Evolutionary conservation across 768 basidiomycete genomes (phyloP), one percentile per base, ranked within the genome.

Genomic region (Tricholoma saponaceum): DNA sequence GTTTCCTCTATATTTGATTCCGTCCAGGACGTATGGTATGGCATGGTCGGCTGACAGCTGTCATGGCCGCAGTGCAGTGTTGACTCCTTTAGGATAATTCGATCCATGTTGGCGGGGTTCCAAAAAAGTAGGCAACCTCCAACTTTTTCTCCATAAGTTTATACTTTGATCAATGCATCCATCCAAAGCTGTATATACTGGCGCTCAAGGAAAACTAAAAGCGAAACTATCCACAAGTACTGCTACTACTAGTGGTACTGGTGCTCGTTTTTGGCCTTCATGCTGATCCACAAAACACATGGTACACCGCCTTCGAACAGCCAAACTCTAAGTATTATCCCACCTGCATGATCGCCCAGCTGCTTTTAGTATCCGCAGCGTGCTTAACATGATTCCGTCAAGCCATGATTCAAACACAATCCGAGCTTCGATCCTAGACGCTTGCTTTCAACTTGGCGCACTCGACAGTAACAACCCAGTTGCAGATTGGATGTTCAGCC

Each of bases 401-500:
- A 35, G 39, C 26, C 55, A 61, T 25, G 66, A 70, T 39, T 64
- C 68, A 2, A 61, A 62, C 52, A 58, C 61, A 14, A 56, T 71
- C 23, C 68, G 71, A 13, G 69, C 70, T 12, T 74, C 72, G 10
- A 64, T 74, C 5, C 65, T 69, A 52, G 71, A 74, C 53, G 68
- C 64, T 54, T 72, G 70, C 37, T 58, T 70, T 32, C 68, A 72
- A 49, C 62, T 74, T 9, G 73, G 72, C 16, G 70, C 67, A 1
- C 63, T 74, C 10, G 69, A 72, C 56, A 61, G 66, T 10, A 68
- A 72, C 59, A 72, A 66, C 56, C 58, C 64, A 37, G 59, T 72
- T 30, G 69, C 68, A 22, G 62, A 69, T 35, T 74, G 72, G 70
- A 69, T 73, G 60, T 72, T 72, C 59, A 62, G 62, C 44, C 70